Conservation (phyloP, 306 rosid species). For the Cicer yamashitae region DNA sequence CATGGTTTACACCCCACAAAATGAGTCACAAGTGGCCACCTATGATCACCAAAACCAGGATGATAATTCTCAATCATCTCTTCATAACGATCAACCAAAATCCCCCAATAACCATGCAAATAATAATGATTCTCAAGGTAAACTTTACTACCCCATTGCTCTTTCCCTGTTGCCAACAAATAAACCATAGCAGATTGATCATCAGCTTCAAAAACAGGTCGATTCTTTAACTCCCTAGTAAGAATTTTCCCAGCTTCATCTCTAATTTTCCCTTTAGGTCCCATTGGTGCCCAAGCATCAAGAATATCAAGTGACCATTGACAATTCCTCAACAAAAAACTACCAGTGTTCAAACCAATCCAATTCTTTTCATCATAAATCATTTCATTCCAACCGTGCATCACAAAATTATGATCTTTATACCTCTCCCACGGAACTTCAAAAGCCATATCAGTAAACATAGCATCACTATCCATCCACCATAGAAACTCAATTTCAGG, state of each 20-base stretch:
- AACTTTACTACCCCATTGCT: slow-evolving; percentile 72
- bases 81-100: slow-evolving; percentile 83
- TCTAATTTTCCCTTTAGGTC: slow-evolving; percentile 86
- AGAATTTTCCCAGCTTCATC: slow-evolving; percentile 89
- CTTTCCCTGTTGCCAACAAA: slow-evolving; percentile 51
- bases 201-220: slow-evolving; percentile 37
- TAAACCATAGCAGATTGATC: slow-evolving; percentile 41
- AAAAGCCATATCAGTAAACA: too few species aligned
- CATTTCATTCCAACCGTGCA: too few species aligned
- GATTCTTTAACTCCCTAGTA: slow-evolving; percentile 68
- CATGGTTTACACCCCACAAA: slow-evolving; percentile 97
- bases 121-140: slow-evolving; percentile 73
- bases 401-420: too few species aligned
- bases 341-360: slow-evolving; percentile 89
- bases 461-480: too few species aligned
- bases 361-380: slow-evolving; percentile 83
- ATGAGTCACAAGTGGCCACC: slow-evolving; percentile 96
- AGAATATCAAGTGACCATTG: slow-evolving; percentile 90
- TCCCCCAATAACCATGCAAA: slow-evolving; percentile 91
- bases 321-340: slow-evolving; percentile 73
- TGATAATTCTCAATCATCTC: slow-evolving; percentile 79
- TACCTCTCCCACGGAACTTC: too few species aligned
- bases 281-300: slow-evolving; percentile 96
- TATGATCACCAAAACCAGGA: slow-evolving; percentile 85
- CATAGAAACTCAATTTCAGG: too few species aligned